phyloP scores from a whole-genome alignment of 345 rosid genomes.

The Corymbia maculata region DNA sequence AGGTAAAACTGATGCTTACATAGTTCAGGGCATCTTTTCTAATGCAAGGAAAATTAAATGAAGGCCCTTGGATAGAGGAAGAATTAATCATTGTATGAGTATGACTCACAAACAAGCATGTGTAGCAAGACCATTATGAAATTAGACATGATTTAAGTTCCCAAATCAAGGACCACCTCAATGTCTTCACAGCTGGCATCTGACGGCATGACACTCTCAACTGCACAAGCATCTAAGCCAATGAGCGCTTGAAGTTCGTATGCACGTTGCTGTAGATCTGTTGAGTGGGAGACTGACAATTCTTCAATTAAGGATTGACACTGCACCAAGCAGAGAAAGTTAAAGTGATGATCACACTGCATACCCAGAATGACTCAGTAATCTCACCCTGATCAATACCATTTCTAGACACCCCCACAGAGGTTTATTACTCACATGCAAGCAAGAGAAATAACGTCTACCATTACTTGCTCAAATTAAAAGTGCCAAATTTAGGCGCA shows the following conservation, averaged over 20 bases:
- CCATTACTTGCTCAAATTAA: background rate
- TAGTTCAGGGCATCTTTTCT: background rate
- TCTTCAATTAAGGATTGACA: slow-evolving; percentile 90
- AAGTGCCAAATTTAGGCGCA: background rate
- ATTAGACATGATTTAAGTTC: background rate
- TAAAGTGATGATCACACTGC: background rate
- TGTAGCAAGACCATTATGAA: background rate
- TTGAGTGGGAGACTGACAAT: slow-evolving; percentile 84
- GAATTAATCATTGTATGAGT: background rate
- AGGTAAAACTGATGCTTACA: background rate
- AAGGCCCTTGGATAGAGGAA: background rate
- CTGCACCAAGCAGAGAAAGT: slow-evolving; percentile 30
- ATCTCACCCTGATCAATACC: background rate
- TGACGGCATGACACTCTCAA: slow-evolving; percentile 59
- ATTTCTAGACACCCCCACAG: background rate
- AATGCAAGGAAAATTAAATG: background rate
- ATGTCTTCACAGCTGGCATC: slow-evolving; percentile 97
- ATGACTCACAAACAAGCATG: background rate
- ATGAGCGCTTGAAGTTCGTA: slow-evolving; percentile 84
- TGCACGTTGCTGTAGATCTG: slow-evolving; percentile 98
- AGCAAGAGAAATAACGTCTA: background rate
- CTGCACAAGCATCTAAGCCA: slow-evolving; percentile 57
- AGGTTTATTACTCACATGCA: background rate
- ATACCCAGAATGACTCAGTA: background rate
- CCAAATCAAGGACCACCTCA: slow-evolving; percentile 35